Evolutionary conservation across 352 stramenopile species (phyloP), one percentile per base, ranked within the genome.

Genomic region (Globisporangium iwayamae): DNA sequence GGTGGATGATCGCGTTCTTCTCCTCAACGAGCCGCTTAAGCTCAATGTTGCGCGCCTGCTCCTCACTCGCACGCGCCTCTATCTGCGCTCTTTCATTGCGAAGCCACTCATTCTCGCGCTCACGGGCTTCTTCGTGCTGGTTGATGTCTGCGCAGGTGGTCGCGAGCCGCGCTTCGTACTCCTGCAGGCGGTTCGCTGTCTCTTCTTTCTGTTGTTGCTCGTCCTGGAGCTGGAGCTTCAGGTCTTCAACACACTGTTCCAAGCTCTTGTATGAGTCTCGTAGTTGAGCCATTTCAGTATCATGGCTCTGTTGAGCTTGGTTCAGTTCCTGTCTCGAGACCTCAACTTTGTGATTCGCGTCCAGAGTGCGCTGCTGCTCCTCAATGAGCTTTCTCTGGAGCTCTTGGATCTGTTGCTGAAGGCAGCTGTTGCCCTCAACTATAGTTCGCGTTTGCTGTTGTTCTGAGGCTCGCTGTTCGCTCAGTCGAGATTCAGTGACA

Each of bases 141-240:
- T 76, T 79, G 45, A 95, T 93, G 5, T 81, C 86, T 20, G 75
- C 64, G 14, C 83, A 91, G 25, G 84, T 92, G 38, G 71, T 90
- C 2, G 73, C 81, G 46, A 95, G 87, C 0, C 78, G 73, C 18
- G 68, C 63, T 53, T 93, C 86, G 50, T 95, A 93, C 47, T 93
- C 83, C 54, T 91, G 78, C 6, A 93, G 67, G 2, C 79, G 76
- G 36, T 73, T 81, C 0, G 83, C 84, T 4, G 80, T 89, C 11
- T 95, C 84, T 55, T 89, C 78, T 3, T 80, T 73, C 54, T 90
- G 74, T 0, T 41, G 66, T 52, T 89, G 75, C 52, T 88, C 78
- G 3, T 78, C 66, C 46, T 71, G 56, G 4, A 90, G 71, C n/a
- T 74, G 63, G 6, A 41, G 36, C 32, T 72, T 68, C 25, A 87